Base-by-base conservation (phyloP, 2,329 filamentous ascomycete species). In the Arthrobotrys musiformis region DNA sequence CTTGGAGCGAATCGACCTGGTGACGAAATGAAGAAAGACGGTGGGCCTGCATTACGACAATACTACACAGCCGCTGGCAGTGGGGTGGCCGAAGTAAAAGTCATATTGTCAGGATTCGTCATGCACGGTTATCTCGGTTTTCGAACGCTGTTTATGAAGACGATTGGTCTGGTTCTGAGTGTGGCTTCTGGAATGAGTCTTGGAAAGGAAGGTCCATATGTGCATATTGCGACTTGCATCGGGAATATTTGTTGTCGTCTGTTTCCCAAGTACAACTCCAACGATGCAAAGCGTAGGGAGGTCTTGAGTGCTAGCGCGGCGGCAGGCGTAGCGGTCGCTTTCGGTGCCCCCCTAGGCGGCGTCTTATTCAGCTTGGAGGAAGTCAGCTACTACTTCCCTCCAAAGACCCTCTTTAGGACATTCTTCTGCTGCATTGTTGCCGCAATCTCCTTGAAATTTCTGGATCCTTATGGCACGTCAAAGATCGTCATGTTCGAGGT, bases 401-500 rank as follows among this genome's bases (percentile, higher is more conserved):
- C 94, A 4, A 98, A 99, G 85, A 98, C 94, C 0, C 88, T 99
- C 7, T 99, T 99, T 85, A 88, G 95, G 64, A 98, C 95, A 0
- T 99, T 99, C 84, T 98, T 98, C 84, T 98, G 94, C 85, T 98
- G 94, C 84, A 98, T 98, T 81, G 91, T 86, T 33, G 94, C 95
- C 0, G 93, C 95, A 0, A 84, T 99, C 35, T 94, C 94, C 0
- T 86, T 99, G 80, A 97, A 97, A 82, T 97, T 97, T 80, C 86
- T 98, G 40, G 96, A 99, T 81, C 95, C 95, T 0, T 99, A 98
- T 81, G 94, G 94, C 30, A 98, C 94, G 0, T 90, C 92, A 82
- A 98, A 99, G 84, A 97, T 99, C 79, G 95, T 99, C 80, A 88
- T 98, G 81, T 99, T 99, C 83, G 90, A 98, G 83, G 93, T 99